phyloP scores from a whole-genome alignment of 176 grass and related monocot genomes.

The Typha latifolia region DNA sequence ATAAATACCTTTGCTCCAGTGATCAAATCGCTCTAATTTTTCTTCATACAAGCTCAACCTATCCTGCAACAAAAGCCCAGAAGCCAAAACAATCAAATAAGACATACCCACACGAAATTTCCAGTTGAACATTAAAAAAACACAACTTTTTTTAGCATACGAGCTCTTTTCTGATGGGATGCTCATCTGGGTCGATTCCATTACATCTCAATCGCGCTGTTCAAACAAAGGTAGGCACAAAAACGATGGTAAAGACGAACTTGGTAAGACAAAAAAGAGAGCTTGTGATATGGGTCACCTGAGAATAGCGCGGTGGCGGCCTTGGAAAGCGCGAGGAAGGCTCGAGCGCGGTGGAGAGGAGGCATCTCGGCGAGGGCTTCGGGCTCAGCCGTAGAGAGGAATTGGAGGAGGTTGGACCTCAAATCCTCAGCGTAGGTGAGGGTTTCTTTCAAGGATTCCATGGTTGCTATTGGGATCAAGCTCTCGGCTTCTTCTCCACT shows the following conservation, averaged over 20 bases:
- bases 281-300: slow-evolving; percentile 14
- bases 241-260: neutral
- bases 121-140: slow-evolving; percentile 3
- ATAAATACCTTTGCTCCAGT: slow-evolving; percentile 64
- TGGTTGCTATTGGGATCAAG: neutral
- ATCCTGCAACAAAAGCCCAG: slow-evolving; percentile 40
- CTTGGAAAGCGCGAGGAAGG: slow-evolving; percentile 58
- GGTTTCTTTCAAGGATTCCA: slow-evolving; percentile 36
- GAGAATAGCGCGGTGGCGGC: slow-evolving; percentile 52
- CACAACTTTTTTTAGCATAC: slow-evolving; percentile 33
- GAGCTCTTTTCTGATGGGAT: slow-evolving; percentile 77
- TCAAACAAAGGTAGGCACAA: slow-evolving; percentile 6
- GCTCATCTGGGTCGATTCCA: slow-evolving; percentile 65
- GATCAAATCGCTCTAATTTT: slow-evolving; percentile 63
- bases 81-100: neutral
- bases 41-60: slow-evolving; percentile 76
- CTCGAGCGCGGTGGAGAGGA: slow-evolving; percentile 44
- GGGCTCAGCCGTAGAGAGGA: slow-evolving; percentile 42
- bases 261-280: neutral
- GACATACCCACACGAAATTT: neutral
- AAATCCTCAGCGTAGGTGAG: slow-evolving; percentile 48
- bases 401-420: slow-evolving; percentile 43
- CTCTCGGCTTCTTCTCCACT: neutral
- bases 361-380: slow-evolving; percentile 61
- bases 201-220: slow-evolving; percentile 67